A percentile compares a stretch with the other conserved stretches of the same genome.
phyloP scores from a whole-genome alignment of 1,284 basidiomycete genomes.

The Naganishia sp. region DNA sequence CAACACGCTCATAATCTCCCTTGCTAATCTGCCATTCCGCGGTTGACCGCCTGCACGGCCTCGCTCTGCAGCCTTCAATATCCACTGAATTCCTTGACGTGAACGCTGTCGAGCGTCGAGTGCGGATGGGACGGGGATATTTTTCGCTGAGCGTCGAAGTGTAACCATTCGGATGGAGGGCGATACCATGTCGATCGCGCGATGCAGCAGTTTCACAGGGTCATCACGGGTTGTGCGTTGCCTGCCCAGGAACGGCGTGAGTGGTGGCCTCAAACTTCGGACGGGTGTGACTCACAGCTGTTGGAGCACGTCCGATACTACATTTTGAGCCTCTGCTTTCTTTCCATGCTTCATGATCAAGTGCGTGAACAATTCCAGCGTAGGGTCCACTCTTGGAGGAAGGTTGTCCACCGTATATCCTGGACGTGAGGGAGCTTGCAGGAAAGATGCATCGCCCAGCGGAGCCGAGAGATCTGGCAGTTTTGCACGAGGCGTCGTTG shows the following conservation, averaged over 20 bases:
- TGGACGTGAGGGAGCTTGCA: constrained; percentile 29
- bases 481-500: not conserved
- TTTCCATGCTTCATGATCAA: constrained; percentile 68
- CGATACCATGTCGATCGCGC: constrained; percentile 66
- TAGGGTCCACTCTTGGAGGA: constrained; percentile 73
- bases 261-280: not conserved
- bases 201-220: constrained; percentile 72
- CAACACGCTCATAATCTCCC: constrained; percentile 69
- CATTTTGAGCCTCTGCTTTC: constrained; percentile 65
- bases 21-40: constrained; percentile 68
- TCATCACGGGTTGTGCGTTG: constrained; percentile 71
- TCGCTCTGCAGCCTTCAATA: constrained; percentile 63
- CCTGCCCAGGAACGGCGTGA: constrained; percentile 49
- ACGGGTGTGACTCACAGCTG: constrained; percentile 40
- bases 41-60: constrained; percentile 58
- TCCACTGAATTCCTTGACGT: constrained; percentile 65
- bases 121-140: constrained; percentile 65
- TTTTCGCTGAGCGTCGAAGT: constrained; percentile 64
- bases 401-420: constrained; percentile 52
- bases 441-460: constrained; percentile 14
- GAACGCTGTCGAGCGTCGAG: constrained; percentile 76
- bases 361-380: constrained; percentile 71
- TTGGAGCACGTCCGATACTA: constrained; percentile 62
- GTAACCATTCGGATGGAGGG: constrained; percentile 64
- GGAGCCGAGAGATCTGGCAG: constrained; percentile 1